Conservation (phyloP, 208 protist genomes). For the Herpetomonas tarakana region DNA sequence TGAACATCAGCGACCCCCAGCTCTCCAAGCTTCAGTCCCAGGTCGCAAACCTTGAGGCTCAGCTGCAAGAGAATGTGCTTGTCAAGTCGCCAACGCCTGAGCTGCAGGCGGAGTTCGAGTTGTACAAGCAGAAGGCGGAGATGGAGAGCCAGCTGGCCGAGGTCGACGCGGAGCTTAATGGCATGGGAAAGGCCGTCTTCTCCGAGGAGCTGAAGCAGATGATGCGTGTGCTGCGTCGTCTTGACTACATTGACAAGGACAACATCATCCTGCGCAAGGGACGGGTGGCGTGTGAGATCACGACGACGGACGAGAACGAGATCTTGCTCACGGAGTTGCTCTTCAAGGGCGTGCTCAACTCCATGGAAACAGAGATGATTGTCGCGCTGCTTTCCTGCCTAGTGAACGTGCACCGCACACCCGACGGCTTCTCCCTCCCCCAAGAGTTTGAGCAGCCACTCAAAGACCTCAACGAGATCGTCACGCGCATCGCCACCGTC, state of each 20-base stretch:
- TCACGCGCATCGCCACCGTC: slow-evolving; percentile 92
- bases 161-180: slow-evolving; percentile 80
- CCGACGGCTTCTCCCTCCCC: slow-evolving; percentile 84
- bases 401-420: slow-evolving; percentile 95
- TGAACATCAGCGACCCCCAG: slow-evolving; percentile 92
- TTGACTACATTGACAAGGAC: slow-evolving; percentile 97
- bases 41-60: slow-evolving; percentile 80
- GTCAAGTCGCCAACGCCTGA: slow-evolving; percentile 58
- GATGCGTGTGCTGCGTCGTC: slow-evolving; percentile 95
- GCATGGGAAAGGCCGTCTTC: slow-evolving; percentile 85
- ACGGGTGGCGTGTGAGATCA: slow-evolving; percentile 98
- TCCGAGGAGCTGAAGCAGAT: slow-evolving; percentile 95
- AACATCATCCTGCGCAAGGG: slow-evolving; percentile 98
- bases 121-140: slow-evolving; percentile 66
- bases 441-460: slow-evolving; percentile 88
- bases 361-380: slow-evolving; percentile 95
- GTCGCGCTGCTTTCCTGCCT: slow-evolving; percentile 95
- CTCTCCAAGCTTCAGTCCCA: slow-evolving; percentile 78
- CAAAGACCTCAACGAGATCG: slow-evolving; percentile 88
- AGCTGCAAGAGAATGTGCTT: slow-evolving; percentile 66
- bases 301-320: slow-evolving; percentile 96
- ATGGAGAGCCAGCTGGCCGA: slow-evolving; percentile 64
- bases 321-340: slow-evolving; percentile 98
- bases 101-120: slow-evolving; percentile 54
- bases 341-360: slow-evolving; percentile 98